These are phyloP conservation scores for Xylariaceae sp. DNA, from an alignment of 2,329 filamentous ascomycete species.

Conservation along the genomic window DNA sequence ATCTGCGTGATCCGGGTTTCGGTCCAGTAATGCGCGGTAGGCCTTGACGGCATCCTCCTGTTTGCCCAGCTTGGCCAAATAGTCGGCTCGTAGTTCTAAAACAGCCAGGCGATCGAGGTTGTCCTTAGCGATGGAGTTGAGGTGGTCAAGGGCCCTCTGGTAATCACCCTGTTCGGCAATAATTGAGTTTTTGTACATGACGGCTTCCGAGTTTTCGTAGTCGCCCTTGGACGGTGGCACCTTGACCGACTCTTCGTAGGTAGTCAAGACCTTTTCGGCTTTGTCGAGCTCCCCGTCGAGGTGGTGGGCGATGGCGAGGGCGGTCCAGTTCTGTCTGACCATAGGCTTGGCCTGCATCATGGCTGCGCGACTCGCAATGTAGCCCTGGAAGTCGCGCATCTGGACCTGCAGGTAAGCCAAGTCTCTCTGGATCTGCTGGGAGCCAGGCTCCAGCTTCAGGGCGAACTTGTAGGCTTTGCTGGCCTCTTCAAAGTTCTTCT, in stretches of 20 bases:
- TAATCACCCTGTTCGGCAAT: constrained; percentile 87
- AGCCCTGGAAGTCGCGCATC: constrained; percentile 92
- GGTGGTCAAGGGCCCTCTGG: constrained; percentile 78
- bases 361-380: constrained; percentile 79
- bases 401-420: constrained; percentile 90
- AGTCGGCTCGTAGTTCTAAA: constrained; percentile 81
- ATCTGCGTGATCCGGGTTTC: constrained; percentile 80
- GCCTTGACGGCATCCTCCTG: constrained; percentile 78
- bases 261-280: constrained; percentile 86
- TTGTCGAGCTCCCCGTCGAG: constrained; percentile 78
- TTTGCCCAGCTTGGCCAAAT: constrained; percentile 71
- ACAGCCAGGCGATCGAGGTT: constrained; percentile 81
- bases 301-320: constrained; percentile 90
- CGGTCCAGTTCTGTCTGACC: constrained; percentile 92
- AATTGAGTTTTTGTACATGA: constrained; percentile 91
- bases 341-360: constrained; percentile 85
- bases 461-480: constrained; percentile 99
- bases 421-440: constrained; percentile 88
- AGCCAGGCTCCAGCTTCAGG: constrained; percentile 88
- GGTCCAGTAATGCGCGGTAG: constrained; percentile 75
- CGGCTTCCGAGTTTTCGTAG: constrained; percentile 88
- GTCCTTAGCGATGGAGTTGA: constrained; percentile 71
- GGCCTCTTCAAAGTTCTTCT: constrained; percentile 98
- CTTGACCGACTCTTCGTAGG: constrained; percentile 92
- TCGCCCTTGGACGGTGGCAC: constrained; percentile 71